Conservation (phyloP, 805 yeast species). For the Starmera pachycereana region DNA sequence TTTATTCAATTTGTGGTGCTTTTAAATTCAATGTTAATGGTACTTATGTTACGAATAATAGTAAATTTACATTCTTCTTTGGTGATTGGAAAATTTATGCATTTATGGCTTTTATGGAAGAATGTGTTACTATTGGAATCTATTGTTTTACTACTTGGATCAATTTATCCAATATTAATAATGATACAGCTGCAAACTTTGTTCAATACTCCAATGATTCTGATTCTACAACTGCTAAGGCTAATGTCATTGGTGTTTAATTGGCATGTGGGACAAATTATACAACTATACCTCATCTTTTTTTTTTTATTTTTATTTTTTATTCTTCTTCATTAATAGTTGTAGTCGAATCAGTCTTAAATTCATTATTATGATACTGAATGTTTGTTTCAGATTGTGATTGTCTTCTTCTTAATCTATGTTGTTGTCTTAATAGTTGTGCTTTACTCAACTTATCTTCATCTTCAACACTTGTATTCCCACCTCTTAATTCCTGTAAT, state of each 20-base stretch:
- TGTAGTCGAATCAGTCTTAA: neutral
- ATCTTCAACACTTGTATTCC: conserved; percentile 11
- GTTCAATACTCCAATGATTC: neutral
- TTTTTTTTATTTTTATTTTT: neutral
- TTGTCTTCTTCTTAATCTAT: conserved; percentile 19
- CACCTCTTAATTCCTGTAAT: conserved; percentile 48
- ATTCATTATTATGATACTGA: neutral
- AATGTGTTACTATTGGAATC: neutral
- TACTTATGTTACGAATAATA: neutral
- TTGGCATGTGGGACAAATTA: too few relatives aligned
- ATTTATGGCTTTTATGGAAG: conserved; percentile 1
- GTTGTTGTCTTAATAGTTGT: conserved; percentile 32
- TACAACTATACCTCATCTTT: too few relatives aligned
- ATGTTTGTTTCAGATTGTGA: neutral
- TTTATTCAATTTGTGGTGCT: neutral
- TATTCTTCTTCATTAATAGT: neutral
- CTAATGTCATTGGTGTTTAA: neutral
- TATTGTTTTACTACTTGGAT: neutral
- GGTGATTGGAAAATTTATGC: conserved; percentile 3
- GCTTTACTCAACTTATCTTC: conserved; percentile 28
- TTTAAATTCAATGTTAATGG: neutral
- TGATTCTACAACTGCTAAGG: neutral
- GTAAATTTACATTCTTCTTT: neutral
- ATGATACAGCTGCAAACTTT: neutral
- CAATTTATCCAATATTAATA: neutral